Base-by-base conservation (phyloP, 1,139 yeast genomes). In the Taphrina sp. region DNA sequence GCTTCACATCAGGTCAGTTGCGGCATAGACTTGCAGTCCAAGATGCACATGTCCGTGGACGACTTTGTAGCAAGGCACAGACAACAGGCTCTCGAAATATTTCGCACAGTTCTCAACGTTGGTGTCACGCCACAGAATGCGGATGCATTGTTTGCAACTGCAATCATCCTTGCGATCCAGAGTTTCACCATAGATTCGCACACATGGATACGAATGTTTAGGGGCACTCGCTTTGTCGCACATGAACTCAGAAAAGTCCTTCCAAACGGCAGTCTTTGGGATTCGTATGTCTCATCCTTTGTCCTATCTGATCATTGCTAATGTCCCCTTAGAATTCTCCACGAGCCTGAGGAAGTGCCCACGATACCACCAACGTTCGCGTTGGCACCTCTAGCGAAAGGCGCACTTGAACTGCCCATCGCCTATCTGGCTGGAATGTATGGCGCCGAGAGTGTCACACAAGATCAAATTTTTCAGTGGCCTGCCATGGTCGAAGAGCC, bases 111-210 rank as follows among this genome's bases (percentile, higher is more conserved):
- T 7, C 46, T 49, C 22, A 33, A 38, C 12, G 26, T 24, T 8
- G 54, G 54, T 16, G 39, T 49, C 17, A 31, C 37, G 5, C 16
- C 35, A 20, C 35, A 49, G 34, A 49, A 49, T 24, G 54, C 46
- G 5, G 54, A 49, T 7, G 54, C 54, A 10, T 29, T 49, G 12
- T 49, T 49, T 24, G 54, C 46, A 26, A 49, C 54, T 3, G 54
- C 54, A 12, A 29, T 49, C 17, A 24, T 49, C 22, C 35, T 49
- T 20, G 54, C 54, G 16, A 29, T 49, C 3, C 54, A 49, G 35
- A 38, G 46, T 22, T 49, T 49, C 54, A 38, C 37, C 8, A 39
- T 49, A 16, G 54, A 49, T 16, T 42, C 54, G 19, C 39, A 33
- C 20, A 38, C 54, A 3, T 49, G 54, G 54, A 49, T 38, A 14